Base-by-base conservation (phyloP, 352 stramenopile species). In the Phytophthora vignae region DNA sequence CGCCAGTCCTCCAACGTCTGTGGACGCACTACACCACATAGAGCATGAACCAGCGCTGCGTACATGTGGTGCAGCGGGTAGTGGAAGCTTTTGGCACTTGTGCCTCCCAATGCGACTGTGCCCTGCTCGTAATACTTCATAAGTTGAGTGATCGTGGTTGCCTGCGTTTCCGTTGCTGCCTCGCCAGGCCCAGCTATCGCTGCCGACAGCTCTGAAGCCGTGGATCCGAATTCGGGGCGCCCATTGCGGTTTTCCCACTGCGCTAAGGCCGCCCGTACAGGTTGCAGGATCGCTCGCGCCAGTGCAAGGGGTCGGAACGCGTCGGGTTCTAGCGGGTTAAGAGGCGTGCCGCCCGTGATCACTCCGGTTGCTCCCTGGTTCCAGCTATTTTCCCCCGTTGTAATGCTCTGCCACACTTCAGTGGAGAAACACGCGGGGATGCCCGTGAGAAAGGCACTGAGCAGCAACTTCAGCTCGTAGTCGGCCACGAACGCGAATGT, bases 401-500 rank as follows among this genome's bases (percentile, higher is more conserved):
- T 69, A 2, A 77, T 76, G 15, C 25, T 74, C n/a, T 53, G 17
- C 75, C 75, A 81, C 10, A 82, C 69, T 33, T 85, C 67, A 4
- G 29, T 33, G 22, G 74, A 74, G 53, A 94, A 90, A 48, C 83
- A 91, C 17, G 79, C 75, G 36, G 83, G 82, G 8, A 94, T 75
- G 0, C 84, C 82, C 12, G 78, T 80, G 12, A 92, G 66, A 61
- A 94, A 92, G 19, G 87, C 82, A 38, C 78, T 81, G 9, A 94
- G 73, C 17, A 96, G 66, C n/a, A 94, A 60, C 58, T 93, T 93
- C 36, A 94, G 73, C 55, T 96, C 89, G 46, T 96, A 94, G 62
- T 93, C 87, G 42, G 91, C 83, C 7, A 96, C 86, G 48, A 96
- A 94, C 22, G 89, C 87, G 64, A 87, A 90, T 11, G 86, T 92